phyloP scores from a whole-genome alignment of 371 early-diverging fungal species.

The Circinella minor region DNA sequence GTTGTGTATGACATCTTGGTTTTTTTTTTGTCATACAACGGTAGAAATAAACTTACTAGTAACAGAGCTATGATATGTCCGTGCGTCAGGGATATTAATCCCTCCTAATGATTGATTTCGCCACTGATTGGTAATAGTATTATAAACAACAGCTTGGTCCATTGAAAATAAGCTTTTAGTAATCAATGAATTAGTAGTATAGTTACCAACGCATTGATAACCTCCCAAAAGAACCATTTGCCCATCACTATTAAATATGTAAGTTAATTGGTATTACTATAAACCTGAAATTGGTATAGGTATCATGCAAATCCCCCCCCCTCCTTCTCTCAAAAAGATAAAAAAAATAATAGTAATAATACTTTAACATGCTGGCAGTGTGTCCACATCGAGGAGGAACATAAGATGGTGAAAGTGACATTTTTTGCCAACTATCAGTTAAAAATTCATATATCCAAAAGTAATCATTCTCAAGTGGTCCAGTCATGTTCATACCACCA shows the following conservation, averaged over 20 bases:
- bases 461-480: conserved; percentile 17
- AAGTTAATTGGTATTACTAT: too few relatives aligned
- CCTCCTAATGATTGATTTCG: conserved; percentile 25
- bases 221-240: conserved; percentile 37
- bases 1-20: background rate
- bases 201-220: conserved; percentile 28
- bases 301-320: too few relatives aligned
- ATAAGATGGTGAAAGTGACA: background rate
- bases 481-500: conserved; percentile 39
- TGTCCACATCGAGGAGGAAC: conserved; percentile 33
- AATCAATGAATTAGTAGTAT: conserved; percentile 14
- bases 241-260: conserved; percentile 25
- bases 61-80: conserved; percentile 39
- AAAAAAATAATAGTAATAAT: background rate
- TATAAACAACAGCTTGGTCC: conserved; percentile 24
- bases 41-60: conserved; percentile 28
- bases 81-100: conserved; percentile 20
- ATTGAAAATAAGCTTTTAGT: conserved; percentile 23
- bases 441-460: conserved; percentile 32
- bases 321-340: too few relatives aligned
- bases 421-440: conserved; percentile 24
- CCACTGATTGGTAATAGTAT: conserved; percentile 25
- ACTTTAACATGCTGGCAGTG: conserved; percentile 38
- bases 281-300: too few relatives aligned
- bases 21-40: background rate